Evolutionary conservation across 2,329 filamentous ascomycete genomes (phyloP).

Genomic region (Monilinia fructicola): DNA sequence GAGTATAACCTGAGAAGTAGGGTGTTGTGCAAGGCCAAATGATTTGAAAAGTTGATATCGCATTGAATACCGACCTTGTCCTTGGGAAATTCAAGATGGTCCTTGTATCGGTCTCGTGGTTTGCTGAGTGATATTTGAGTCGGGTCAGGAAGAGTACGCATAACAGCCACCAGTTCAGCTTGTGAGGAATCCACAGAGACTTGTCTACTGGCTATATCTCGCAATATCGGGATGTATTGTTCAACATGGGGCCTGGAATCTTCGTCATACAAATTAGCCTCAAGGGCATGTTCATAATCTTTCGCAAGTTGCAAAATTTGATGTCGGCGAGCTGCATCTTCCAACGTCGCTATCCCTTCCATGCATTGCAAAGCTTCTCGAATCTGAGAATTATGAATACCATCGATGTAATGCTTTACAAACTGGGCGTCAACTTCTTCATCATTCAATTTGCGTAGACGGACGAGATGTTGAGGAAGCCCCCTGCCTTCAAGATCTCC

Average conservation of each 20-base stretch:
- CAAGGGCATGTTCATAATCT: constrained; percentile 56
- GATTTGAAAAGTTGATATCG: constrained; percentile 88
- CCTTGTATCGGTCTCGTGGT: constrained; percentile 54
- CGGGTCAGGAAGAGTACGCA: constrained; percentile 40
- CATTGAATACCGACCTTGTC: constrained; percentile 78
- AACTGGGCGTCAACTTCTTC: constrained; percentile 38
- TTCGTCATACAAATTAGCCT: constrained; percentile 49
- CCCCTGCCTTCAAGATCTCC: constrained; percentile 40
- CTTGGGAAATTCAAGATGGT: constrained; percentile 75
- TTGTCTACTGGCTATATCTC: constrained; percentile 38
- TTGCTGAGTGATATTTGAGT: constrained; percentile 51
- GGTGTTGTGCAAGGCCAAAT: constrained; percentile 81
- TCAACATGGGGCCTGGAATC: constrained; percentile 43
- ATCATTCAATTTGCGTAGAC: constrained; percentile 20
- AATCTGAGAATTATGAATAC: constrained; percentile 51
- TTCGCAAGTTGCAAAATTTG: constrained; percentile 55
- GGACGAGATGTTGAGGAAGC: constrained; percentile 11
- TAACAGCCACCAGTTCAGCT: constrained; percentile 29
- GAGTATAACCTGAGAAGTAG: constrained; percentile 80
- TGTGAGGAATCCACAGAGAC: constrained; percentile 30
- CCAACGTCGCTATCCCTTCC: constrained; percentile 40
- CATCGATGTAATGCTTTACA: constrained; percentile 51
- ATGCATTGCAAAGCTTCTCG: constrained; percentile 44
- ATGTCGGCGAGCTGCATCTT: constrained; percentile 45
- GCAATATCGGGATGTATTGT: constrained; percentile 54